Evolutionary conservation across 176 grass and related monocot species (phyloP), one percentile per base, ranked within the genome.

Genomic region (Oryza nivara): DNA sequence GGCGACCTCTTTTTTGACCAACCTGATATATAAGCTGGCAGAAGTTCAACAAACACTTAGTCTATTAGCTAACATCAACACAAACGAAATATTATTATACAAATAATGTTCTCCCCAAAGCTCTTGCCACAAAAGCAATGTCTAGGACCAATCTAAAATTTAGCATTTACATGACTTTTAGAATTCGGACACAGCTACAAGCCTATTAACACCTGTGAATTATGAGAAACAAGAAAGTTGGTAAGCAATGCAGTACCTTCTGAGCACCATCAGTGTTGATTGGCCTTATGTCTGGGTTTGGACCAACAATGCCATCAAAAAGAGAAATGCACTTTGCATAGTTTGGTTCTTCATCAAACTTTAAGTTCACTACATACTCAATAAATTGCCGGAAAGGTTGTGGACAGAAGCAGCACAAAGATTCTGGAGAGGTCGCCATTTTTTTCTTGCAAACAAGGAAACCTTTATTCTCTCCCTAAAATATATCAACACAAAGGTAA

Each of bases 401-500:
- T 35, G 95, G 95, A 61, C 95, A 97, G 80, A 88, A 94, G 81
- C 78, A 94, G 85, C 95, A 97, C 30, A 97, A 79, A 35, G 82
- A 91, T 85, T 94, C 95, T 26, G 95, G 90, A 65, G 95, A 97
- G 22, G 95, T 94, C 17, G 86, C 90, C 95, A 97, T 95, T 74
- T 97, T 97, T 86, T 93, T 97, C 92, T 97, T 97, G 82, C 92
- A 97, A 43, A 97, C 95, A 83, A 93, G 90, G 75, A 94, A 97
- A 66, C 95, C 88, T 91, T 97, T 97, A 82, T 95, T 97, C 79
- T 93, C 95, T 35, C 95, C 95, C 95, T 97, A 81, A 66, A 89
- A 87, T 89, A 22, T 75, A 69, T 70, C 61, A 54, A 68, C 60
- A 84, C 7, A 65, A 49, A 84, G 78, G n/a, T 49, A 25, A 80